These are phyloP conservation scores for Acacia acuminata DNA, from an alignment of 306 rosid genomes.

Conservation along the genomic window DNA sequence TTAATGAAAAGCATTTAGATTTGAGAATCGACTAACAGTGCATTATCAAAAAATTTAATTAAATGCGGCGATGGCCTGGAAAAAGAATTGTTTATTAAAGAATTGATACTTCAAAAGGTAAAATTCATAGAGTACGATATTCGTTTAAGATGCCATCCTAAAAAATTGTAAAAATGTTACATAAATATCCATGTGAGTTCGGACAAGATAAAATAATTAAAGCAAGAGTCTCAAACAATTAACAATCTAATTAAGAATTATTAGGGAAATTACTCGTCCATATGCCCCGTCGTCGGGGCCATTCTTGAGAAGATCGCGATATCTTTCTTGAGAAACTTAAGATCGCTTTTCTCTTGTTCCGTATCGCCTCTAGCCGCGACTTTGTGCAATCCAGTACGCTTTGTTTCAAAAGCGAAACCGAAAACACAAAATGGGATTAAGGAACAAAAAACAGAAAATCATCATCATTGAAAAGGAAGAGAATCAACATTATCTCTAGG, in stretches of 20 bases:
- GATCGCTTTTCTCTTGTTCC: slow-evolving; percentile 66
- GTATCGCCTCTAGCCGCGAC: slow-evolving; percentile 53
- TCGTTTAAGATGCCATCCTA: not conserved
- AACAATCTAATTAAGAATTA: too few relatives aligned
- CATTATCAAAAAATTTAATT: not conserved
- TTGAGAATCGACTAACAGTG: not conserved
- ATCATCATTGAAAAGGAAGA: too few relatives aligned
- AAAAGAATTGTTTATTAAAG: not conserved
- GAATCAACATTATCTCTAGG: too few relatives aligned
- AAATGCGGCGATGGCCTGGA: not conserved
- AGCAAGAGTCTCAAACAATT: too few relatives aligned
- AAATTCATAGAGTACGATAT: not conserved
- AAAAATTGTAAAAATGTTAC: not conserved
- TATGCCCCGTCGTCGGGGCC: slow-evolving; percentile 69
- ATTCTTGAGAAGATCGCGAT: slow-evolving; percentile 69
- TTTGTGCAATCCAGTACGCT: too few relatives aligned
- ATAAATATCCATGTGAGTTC: too few relatives aligned
- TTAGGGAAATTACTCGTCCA: slow-evolving; percentile 85
- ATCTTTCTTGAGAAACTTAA: slow-evolving; percentile 74
- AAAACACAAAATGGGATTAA: too few relatives aligned
- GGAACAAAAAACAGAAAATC: too few relatives aligned
- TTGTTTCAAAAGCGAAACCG: too few relatives aligned
- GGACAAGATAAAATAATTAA: too few relatives aligned
- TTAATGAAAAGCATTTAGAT: not conserved
- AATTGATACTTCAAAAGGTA: not conserved